Evolutionary conservation across 768 basidiomycete genomes (phyloP), one percentile per base, ranked within the genome.

Genomic region (Amanita polypyramis): DNA sequence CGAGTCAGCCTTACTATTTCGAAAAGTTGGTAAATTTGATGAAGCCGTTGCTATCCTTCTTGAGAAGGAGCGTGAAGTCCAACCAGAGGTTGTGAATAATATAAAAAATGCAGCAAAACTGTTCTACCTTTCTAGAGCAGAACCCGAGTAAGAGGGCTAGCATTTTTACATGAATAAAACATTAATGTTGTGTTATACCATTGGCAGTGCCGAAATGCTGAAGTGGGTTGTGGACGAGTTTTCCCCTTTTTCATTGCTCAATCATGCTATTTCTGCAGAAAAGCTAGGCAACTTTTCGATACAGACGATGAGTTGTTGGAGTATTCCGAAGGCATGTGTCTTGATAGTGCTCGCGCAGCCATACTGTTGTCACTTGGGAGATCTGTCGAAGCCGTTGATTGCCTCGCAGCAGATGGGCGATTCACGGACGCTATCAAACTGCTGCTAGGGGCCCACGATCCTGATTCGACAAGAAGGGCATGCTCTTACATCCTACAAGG

Each of bases 311-410:
- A 80, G 17, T 67, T 68, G 15, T 52, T 80, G n/a, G 70, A 73
- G 32, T 85, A 77, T 50, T 65, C 79, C 14, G 73, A 80, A 46
- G 69, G 76, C 3, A 68, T 69, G 37, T 73, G 72, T 30, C 60
- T 85, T 5, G 74, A 78, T 52, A 50, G 66, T 10, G 70, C 75
- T 5, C 75, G 67, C 5, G 72, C 73, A 0, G 58, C 61, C 0
- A 53, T 82, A 6, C 62, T 80, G 10, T 64, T 67, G 23, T 59
- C 62, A 3, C 63, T 70, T 9, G 70, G 68, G 11, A 65, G 66
- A 51, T 67, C 60, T 38, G 45, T 53, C 1, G 75, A 81, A 29
- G 80, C 80, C 0, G 79, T 78, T 1, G 65, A 74, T 15, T 55
- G 79, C 14, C 70, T 77, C 53, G 51, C 77, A 4, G 58, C 61